These are phyloP conservation scores for Aurinia saxatilis DNA, from an alignment of 345 rosid genomes.

Conservation along the genomic window DNA sequence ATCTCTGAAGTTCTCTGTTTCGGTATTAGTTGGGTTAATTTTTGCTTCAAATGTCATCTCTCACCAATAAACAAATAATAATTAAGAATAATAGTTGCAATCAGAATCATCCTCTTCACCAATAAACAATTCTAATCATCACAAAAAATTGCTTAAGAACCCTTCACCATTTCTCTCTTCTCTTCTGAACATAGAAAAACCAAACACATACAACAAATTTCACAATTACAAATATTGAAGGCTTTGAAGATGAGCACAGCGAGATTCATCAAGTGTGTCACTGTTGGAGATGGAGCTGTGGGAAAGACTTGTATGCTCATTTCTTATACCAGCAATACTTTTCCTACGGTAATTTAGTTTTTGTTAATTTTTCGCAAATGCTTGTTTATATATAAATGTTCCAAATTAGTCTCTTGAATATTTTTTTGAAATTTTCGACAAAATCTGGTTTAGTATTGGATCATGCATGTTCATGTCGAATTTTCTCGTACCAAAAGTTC, in stretches of 20 bases:
- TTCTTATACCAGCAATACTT: conserved; percentile 73
- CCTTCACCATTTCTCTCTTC: conserved; percentile 9
- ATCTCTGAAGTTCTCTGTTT: background rate
- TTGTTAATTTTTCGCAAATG: background rate
- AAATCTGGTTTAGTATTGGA: background rate
- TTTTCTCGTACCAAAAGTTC: too few relatives aligned
- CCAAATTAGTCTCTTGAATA: background rate
- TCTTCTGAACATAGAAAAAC: conserved; percentile 13
- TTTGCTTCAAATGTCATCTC: background rate
- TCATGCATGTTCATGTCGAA: background rate
- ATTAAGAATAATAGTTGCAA: conserved; percentile 1
- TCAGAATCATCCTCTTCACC: conserved; percentile 26
- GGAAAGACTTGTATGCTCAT: conserved; percentile 86
- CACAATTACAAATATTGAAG: background rate
- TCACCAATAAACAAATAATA: conserved; percentile 9
- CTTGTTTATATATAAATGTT: background rate
- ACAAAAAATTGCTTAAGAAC: conserved; percentile 23
- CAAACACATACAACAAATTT: conserved; percentile 8
- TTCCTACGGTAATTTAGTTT: conserved; percentile 47
- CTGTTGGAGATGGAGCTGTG: conserved; percentile 81
- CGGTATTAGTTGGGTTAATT: background rate
- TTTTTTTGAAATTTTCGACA: too few relatives aligned
- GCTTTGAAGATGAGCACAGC: conserved; percentile 50
- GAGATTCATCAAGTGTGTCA: conserved; percentile 75
- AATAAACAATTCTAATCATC: conserved; percentile 24